These are phyloP conservation scores for Boletus subcaerulescens DNA, from an alignment of 768 basidiomycete species.

Conservation along the genomic window DNA sequence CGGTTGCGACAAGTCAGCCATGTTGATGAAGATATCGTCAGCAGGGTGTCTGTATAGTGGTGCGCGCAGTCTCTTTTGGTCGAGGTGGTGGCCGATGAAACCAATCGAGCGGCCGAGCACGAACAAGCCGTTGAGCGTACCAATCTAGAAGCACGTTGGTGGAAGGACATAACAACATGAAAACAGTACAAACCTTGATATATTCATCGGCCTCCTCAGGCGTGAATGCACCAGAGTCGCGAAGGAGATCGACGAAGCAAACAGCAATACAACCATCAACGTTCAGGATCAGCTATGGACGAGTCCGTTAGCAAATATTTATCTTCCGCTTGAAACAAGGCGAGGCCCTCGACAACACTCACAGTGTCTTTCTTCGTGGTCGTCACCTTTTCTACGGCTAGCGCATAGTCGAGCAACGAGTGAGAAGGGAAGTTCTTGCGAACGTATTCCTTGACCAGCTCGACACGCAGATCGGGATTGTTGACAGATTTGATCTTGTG, in stretches of 20 bases:
- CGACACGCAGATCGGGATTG: constrained; percentile 91
- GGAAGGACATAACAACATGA: neutral
- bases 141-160: constrained; percentile 47
- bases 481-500: constrained; percentile 99
- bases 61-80: constrained; percentile 93
- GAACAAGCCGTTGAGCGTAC: constrained; percentile 93
- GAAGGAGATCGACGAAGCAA: constrained; percentile 93
- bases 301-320: too few relatives aligned
- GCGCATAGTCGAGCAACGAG: constrained; percentile 88
- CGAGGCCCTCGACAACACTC: constrained; percentile 1
- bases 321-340: too few relatives aligned
- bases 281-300: constrained; percentile 79
- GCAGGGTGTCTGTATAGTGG: constrained; percentile 94
- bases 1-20: constrained; percentile 81
- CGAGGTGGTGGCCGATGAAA: constrained; percentile 94
- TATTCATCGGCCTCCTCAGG: constrained; percentile 96
- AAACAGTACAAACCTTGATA: constrained; percentile 57
- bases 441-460: constrained; percentile 95
- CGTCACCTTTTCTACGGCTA: constrained; percentile 97
- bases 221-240: constrained; percentile 91
- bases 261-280: constrained; percentile 96
- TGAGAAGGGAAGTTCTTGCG: constrained; percentile 95
- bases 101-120: constrained; percentile 97
- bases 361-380: constrained; percentile 97
- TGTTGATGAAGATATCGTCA: constrained; percentile 95